phyloP scores from a whole-genome alignment of 73 alveolate species.

The Paramecium sexaurelia region DNA sequence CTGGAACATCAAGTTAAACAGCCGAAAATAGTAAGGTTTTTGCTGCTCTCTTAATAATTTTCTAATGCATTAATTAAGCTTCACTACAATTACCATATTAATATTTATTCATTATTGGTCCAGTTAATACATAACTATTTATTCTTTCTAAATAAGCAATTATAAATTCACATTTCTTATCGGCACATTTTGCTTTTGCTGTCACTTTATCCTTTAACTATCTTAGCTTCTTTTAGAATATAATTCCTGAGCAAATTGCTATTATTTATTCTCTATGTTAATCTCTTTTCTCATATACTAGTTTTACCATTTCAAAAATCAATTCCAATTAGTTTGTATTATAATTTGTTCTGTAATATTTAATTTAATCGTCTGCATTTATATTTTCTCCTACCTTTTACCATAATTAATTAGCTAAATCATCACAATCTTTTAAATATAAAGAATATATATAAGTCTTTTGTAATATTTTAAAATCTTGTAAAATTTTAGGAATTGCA shows the following conservation, averaged over 20 bases:
- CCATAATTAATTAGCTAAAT: not conserved
- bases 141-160: not conserved
- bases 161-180: not conserved
- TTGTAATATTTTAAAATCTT: not conserved
- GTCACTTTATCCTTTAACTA: not conserved
- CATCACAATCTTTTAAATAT: not conserved
- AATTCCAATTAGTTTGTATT: not conserved
- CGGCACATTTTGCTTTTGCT: not conserved
- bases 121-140: not conserved
- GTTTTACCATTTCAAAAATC: not conserved
- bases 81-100: not conserved
- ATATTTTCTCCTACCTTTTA: not conserved
- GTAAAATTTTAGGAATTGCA: not conserved
- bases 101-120: not conserved
- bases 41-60: not conserved
- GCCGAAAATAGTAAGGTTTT: not conserved
- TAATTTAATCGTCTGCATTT: not conserved
- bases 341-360: not conserved
- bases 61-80: not conserved
- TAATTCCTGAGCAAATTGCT: not conserved
- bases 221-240: not conserved
- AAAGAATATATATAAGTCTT: not conserved
- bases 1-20: not conserved
- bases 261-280: not conserved
- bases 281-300: not conserved